Evolutionary conservation across 2,329 filamentous ascomycete genomes (phyloP), one percentile per base, ranked within the genome.

Genomic region (Colletotrichum cordylinicola): DNA sequence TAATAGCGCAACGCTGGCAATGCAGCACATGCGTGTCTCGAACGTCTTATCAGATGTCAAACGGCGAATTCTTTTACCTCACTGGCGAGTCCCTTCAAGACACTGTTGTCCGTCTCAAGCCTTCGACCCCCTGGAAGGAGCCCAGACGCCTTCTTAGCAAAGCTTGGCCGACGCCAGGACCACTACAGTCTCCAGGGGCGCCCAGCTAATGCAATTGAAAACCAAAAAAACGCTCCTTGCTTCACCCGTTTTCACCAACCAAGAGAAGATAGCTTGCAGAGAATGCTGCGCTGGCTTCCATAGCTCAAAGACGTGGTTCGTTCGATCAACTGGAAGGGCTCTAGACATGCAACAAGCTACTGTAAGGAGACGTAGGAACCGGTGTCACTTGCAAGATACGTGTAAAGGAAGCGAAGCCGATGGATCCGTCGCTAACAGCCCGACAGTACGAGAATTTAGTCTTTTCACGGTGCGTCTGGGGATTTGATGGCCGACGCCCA

Each of bases 381-480:
- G 16, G 15, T 72, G 35, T 61, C 35, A 15, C 24, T 24, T 58
- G 10, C 15, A 35, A 27, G 16, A 67, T 48, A 27, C n/a, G 29
- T 12, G 61, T n/a, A 12, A 31, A 24, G 39, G 6, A 43, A 37
- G 43, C 43, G 12, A 33, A 12, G 64, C 74, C 70, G 70, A 72
- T 66, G 55, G 65, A 73, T 74, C 70, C 70, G 48, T 60, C 27
- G 58, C 52, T 76, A 74, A 74, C 70, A 69, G n/a, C 18, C 12
- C 48, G 65, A 74, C 70, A 69, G 74, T 74, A 58, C 39, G 74
- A 37, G 18, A 8, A 60, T 27, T 69, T 74, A 66, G 58, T 65
- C 58, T 74, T 69, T 74, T 13, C 21, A 75, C 73, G 56, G 73
- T 75, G 64, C 70, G 70, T 69, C 18, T 68, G 64, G 56, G 64